These are phyloP conservation scores for Carex kokanica DNA, from an alignment of 176 grass and related monocot species.

Conservation along the genomic window DNA sequence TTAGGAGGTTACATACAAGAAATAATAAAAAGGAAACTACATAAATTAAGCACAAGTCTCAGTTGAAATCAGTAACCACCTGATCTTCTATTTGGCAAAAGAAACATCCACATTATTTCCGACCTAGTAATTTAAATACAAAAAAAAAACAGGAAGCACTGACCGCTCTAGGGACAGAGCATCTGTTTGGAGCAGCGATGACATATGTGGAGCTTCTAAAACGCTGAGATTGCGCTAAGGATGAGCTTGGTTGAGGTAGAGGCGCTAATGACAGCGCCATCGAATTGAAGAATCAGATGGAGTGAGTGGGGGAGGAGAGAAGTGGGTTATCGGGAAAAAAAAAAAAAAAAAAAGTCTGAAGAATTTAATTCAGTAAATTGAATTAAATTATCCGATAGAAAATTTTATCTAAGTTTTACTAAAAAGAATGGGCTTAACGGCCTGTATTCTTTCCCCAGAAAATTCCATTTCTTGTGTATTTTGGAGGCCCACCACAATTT, in stretches of 20 bases:
- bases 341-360: background rate
- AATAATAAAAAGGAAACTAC: background rate
- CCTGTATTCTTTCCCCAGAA: no score
- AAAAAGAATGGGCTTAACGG: background rate
- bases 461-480: no score
- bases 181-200: background rate
- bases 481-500: no score
- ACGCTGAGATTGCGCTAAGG: background rate
- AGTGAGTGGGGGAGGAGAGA: background rate
- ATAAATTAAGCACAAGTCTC: background rate
- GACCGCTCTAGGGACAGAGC: slow-evolving; percentile 12
- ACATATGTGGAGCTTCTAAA: background rate
- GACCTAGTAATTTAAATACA: no score
- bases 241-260: slow-evolving; percentile 15
- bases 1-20: background rate
- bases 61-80: background rate
- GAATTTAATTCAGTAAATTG: background rate
- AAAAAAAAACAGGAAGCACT: background rate
- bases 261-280: slow-evolving; percentile 14
- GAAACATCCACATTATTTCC: no score
- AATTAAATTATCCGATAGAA: background rate
- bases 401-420: no score
- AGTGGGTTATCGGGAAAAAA: background rate
- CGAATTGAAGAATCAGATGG: background rate
- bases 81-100: no score